These are phyloP conservation scores for Dendrobium nobile DNA, from an alignment of 106 monocot species.

Conservation along the genomic window DNA sequence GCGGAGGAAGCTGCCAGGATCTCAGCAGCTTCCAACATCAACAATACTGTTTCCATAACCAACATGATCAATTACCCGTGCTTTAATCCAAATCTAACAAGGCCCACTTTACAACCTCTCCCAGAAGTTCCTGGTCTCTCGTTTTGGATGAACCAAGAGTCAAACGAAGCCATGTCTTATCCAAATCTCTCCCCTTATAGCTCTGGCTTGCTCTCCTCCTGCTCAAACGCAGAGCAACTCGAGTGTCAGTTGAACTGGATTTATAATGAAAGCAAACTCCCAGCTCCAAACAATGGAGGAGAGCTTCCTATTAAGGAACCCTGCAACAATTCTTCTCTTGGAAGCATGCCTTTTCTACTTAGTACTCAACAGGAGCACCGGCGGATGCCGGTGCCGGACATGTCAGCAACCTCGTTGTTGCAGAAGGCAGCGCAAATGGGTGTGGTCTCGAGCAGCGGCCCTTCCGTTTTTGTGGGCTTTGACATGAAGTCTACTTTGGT, in stretches of 20 bases:
- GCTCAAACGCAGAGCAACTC: constrained; percentile 16
- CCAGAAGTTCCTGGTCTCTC: constrained; percentile 6
- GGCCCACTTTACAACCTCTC: neutral
- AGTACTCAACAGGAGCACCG: constrained; percentile 23
- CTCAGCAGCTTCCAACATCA: constrained; percentile 21
- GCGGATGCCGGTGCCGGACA: constrained; percentile 8
- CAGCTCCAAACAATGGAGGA: neutral
- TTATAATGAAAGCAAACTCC: constrained; percentile 15
- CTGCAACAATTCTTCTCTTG: constrained; percentile 9
- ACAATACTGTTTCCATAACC: neutral
- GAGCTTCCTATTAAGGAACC: constrained; percentile 2
- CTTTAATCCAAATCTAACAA: neutral
- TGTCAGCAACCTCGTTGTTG: constrained; percentile 53
- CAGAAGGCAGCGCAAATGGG: constrained; percentile 58
- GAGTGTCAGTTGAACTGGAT: constrained; percentile 30
- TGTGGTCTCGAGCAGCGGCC: constrained; percentile 8
- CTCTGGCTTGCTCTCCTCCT: constrained; percentile 21
- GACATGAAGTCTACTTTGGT: constrained; percentile 18
- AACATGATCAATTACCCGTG: neutral
- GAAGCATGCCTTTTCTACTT: constrained; percentile 25
- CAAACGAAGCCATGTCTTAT: neutral
- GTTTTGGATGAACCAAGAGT: constrained; percentile 10
- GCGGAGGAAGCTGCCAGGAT: constrained; percentile 61
- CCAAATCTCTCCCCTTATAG: constrained; percentile 10
- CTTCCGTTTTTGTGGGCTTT: constrained; percentile 8